Base-by-base conservation (phyloP, 2,329 filamentous ascomycete genomes). In the Fusarium algeriense region DNA sequence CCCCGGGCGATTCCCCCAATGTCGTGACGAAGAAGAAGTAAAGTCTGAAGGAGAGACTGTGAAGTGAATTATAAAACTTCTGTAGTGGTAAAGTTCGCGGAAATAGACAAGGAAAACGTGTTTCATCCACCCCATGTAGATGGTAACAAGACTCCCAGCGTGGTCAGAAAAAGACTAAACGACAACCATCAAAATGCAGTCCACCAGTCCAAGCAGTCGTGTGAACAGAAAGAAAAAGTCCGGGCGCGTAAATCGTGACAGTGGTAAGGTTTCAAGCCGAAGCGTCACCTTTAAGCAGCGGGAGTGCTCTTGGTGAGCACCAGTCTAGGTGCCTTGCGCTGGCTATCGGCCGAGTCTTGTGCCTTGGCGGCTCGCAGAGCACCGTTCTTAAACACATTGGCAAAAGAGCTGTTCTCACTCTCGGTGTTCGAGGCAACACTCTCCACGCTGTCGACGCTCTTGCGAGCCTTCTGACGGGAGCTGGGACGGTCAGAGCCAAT, bases 401-500 rank as follows among this genome's bases (percentile, higher is more conserved):
- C 89, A 77, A 91, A 91, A 78, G 90, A 93, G 68, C 89, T 81
- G 67, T 78, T 82, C 85, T 87, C 78, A 80, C 84, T 80, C 73
- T 87, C 86, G 60, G 77, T 77, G 34, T 80, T 79, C 4, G 81
- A 82, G 28, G 58, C 55, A 67, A 90, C 86, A 76, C 90, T 92
- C 78, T 87, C 90, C 41, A 91, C 83, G 74, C 91, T 93, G 70
- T 91, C 91, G 60, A 82, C 85, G 82, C 83, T 91, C 85, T 80
- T 87, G 79, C 82, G 89, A 81, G 82, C 84, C 84, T 91, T 93
- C 80, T 93, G 87, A 37, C 88, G 86, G 26, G 90, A 91, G 74
- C 85, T 90, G 73, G 95, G 95, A 66, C 93, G 90, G 81, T 97
- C 93, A 4, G 93, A 96, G 58, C 94, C 94, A 77, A 97, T 97